A percentile compares a stretch with the other conserved stretches of the same genome.
Conservation (phyloP, 352 stramenopile species). For the Globisporangium nagaii region DNA sequence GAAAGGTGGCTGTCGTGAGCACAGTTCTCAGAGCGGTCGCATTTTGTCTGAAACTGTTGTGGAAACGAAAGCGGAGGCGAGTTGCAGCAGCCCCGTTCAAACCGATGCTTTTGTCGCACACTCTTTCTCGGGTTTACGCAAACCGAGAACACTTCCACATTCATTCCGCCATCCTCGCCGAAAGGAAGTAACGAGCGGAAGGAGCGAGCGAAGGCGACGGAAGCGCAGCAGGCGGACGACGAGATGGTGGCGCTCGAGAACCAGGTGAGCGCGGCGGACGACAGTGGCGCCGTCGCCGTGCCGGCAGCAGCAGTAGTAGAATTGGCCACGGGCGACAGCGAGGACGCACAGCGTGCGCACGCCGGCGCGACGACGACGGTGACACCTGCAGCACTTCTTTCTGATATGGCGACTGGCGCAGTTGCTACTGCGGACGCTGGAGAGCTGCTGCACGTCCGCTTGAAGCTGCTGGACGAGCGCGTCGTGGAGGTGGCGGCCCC, state of each 20-base stretch:
- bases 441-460: constrained; percentile 16
- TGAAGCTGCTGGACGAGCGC: constrained; percentile 79
- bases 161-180: no score
- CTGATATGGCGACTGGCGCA: background rate
- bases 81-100: no score
- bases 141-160: background rate
- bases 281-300: background rate
- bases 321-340: background rate
- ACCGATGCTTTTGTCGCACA: no score
- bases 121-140: no score
- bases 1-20: no score
- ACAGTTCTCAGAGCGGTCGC: no score
- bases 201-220: background rate
- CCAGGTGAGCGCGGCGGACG: background rate
- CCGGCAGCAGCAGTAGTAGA: background rate
- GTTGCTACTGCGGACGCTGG: background rate
- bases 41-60: no score
- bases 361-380: background rate
- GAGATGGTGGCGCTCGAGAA: constrained; percentile 7
- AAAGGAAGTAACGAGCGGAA: background rate
- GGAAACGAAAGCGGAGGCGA: no score
- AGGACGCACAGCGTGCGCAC: background rate
- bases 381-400: background rate
- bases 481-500: constrained; percentile 58
- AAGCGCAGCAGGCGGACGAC: no score